Evolutionary conservation across 106 monocot genomes (phyloP).

Genomic region (Dactylorhiza incarnata): DNA sequence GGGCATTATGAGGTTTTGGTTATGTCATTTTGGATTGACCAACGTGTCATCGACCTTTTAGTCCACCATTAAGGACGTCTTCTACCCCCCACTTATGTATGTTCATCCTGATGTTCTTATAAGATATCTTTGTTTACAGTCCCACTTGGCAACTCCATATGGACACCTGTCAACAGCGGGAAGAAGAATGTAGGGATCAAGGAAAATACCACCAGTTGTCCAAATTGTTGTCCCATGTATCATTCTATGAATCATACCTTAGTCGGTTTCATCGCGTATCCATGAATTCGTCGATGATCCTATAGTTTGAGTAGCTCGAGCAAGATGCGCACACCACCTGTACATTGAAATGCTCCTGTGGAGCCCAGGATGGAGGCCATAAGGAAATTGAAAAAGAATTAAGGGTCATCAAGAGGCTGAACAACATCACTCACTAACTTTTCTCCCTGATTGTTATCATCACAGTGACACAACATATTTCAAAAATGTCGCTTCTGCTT

Average conservation of each 20-base stretch:
- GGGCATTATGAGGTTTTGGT: no score
- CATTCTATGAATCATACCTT: background rate
- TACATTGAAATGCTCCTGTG: background rate
- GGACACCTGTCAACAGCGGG: no score
- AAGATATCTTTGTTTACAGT: no score
- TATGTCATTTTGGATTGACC: no score
- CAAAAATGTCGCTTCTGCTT: conserved; percentile 33
- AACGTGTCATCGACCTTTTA: no score
- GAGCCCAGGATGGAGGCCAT: conserved; percentile 4
- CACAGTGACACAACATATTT: conserved; percentile 34
- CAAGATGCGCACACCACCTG: conserved; percentile 1
- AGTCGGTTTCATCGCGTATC: background rate
- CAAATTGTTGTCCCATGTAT: conserved; percentile 32
- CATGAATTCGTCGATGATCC: background rate
- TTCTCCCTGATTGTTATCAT: conserved; percentile 35
- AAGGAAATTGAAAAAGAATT: conserved; percentile 40
- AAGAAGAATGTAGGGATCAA: conserved; percentile 11
- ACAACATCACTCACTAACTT: conserved; percentile 53
- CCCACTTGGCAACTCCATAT: no score
- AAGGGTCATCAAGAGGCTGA: conserved; percentile 46
- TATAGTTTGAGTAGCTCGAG: conserved; percentile 21
- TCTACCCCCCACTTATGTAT: no score
- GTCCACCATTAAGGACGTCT: no score
- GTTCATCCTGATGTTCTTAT: no score
- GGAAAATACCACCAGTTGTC: conserved; percentile 29